Conservation (phyloP, 768 basidiomycete genomes). For the Tylopilus rubrobrunneus region DNA sequence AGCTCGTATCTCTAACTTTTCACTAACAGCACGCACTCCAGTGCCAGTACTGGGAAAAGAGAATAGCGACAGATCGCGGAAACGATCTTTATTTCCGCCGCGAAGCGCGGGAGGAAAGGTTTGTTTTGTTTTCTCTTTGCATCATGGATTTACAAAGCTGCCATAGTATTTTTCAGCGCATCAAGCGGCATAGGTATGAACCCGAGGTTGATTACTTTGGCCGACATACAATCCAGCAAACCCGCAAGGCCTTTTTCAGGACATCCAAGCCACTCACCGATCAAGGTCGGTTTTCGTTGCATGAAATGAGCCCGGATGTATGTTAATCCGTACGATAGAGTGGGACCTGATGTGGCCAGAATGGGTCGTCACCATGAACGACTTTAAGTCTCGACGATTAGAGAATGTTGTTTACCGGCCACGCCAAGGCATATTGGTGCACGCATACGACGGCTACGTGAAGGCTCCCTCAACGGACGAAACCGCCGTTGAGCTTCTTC, state of each 20-base stretch:
- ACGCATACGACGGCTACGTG: slow-evolving; percentile 1
- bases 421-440: background rate
- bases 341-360: background rate
- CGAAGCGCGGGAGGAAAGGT: background rate
- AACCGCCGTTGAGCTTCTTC: background rate
- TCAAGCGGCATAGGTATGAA: slow-evolving; percentile 3
- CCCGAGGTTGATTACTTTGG: slow-evolving; percentile 3
- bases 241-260: slow-evolving; percentile 2
- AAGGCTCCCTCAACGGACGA: background rate
- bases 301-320: no score
- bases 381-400: background rate
- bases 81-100: background rate
- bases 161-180: slow-evolving; percentile 9
- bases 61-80: background rate
- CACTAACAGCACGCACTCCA: background rate
- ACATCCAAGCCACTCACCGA: slow-evolving; percentile 5
- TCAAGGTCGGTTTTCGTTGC: background rate
- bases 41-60: background rate
- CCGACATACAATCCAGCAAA: background rate
- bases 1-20: background rate
- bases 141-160: background rate
- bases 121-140: background rate
- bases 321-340: background rate
- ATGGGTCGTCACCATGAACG: background rate
- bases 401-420: background rate